A percentile compares a stretch with the other conserved stretches of the same genome.
These are phyloP conservation scores for Telopea speciosissima DNA, from an alignment of 177 flowering plant genomes.

Conservation along the genomic window DNA sequence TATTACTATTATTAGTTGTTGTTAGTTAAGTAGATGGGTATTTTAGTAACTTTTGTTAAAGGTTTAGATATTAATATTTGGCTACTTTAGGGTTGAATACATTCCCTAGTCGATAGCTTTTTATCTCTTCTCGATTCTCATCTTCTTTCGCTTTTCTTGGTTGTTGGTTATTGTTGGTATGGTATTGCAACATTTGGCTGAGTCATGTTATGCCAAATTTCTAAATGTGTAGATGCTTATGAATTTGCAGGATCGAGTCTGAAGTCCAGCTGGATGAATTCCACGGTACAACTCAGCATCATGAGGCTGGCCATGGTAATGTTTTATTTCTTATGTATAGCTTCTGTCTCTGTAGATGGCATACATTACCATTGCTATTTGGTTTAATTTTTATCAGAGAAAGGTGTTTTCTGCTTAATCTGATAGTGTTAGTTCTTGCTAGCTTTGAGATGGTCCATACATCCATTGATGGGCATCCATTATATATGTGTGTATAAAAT, in stretches of 20 bases:
- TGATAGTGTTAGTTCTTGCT: neutral
- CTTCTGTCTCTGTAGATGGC: neutral
- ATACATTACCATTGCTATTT: neutral
- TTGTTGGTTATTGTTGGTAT: no score
- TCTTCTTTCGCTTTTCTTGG: no score
- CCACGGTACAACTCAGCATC: conserved; percentile 32
- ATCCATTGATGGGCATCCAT: neutral
- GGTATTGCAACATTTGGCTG: no score
- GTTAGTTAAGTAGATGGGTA: conserved; percentile 15
- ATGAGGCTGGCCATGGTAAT: conserved; percentile 45
- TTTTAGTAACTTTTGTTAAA: no score
- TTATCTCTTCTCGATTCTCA: no score
- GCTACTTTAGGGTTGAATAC: no score
- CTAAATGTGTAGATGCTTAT: conserved; percentile 3
- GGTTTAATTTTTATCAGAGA: neutral
- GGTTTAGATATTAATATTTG: no score
- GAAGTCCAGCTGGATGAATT: conserved; percentile 48
- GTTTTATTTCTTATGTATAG: conserved; percentile 4
- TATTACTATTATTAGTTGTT: conserved; percentile 14
- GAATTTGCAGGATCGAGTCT: conserved; percentile 59
- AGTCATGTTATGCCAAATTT: neutral
- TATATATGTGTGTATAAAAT: no score
- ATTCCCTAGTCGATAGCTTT: no score
- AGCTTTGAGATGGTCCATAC: neutral
- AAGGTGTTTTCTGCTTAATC: neutral